Evolutionary conservation across 495 filamentous ascomycete species (phyloP).

Genomic region (Hypoxylon subgilvum): DNA sequence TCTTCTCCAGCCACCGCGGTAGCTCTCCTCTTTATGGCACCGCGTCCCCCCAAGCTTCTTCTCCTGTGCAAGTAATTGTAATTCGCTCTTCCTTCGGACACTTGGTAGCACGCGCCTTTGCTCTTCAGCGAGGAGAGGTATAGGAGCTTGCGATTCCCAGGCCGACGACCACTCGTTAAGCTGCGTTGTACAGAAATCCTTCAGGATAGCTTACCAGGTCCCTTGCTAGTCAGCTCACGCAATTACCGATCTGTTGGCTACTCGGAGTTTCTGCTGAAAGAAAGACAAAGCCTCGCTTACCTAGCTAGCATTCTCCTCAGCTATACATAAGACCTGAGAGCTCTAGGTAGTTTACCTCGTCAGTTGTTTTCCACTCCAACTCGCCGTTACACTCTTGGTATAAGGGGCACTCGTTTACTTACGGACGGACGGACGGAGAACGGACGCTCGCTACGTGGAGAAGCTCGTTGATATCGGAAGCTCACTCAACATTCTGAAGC

Average conservation of each 20-base stretch:
- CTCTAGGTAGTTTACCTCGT: conserved; percentile 2
- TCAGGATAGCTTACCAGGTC: conserved; percentile 15
- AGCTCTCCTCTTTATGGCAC: conserved; percentile 24
- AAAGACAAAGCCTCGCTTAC: conserved; percentile 12
- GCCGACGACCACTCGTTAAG: conserved; percentile 23
- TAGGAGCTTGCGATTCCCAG: conserved; percentile 3
- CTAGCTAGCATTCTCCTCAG: conserved; percentile 2
- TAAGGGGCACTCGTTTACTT: conserved; percentile 30
- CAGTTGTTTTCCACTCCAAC: conserved; percentile 7
- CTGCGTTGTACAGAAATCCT: conserved; percentile 19
- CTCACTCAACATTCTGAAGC: not conserved
- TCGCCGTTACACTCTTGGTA: conserved; percentile 13
- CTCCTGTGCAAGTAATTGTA: conserved; percentile 1
- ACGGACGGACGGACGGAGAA: conserved; percentile 23
- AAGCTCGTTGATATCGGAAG: conserved; percentile 7
- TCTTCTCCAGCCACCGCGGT: conserved; percentile 9
- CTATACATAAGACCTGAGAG: conserved; percentile 26
- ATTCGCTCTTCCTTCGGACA: conserved; percentile 12
- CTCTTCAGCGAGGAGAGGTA: conserved; percentile 9
- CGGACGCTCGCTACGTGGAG: conserved; percentile 29
- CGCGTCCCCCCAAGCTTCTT: conserved; percentile 11
- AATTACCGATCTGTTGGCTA: conserved; percentile 11
- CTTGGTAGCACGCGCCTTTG: conserved; percentile 4
- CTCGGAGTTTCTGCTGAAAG: conserved; percentile 29
- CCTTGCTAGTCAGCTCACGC: conserved; percentile 14